Conservation (phyloP, 2,329 filamentous ascomycete species). For the Aspergillus carbonarius region DNA sequence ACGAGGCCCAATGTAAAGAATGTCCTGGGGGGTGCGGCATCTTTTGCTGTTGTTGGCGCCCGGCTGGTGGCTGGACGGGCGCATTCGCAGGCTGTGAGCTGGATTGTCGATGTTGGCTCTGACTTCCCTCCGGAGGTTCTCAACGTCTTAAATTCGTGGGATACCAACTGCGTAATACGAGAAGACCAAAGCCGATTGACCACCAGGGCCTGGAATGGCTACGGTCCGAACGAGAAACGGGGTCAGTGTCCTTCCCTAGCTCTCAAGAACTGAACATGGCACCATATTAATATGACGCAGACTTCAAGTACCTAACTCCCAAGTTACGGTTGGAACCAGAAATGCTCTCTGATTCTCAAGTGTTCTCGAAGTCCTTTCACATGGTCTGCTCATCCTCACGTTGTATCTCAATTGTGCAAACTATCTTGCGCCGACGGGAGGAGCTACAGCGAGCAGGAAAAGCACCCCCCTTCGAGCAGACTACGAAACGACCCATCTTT, state of each 20-base stretch:
- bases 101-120: constrained; percentile 85
- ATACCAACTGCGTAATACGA: constrained; percentile 70
- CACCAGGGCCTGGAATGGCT: constrained; percentile 91
- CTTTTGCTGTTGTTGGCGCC: constrained; percentile 83
- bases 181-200: constrained; percentile 68
- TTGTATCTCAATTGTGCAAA: constrained; percentile 71
- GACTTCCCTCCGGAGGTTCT: constrained; percentile 75
- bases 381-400: constrained; percentile 78
- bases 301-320: constrained; percentile 84
- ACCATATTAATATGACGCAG: constrained; percentile 40
- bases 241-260: constrained; percentile 31
- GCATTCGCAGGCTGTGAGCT: constrained; percentile 69
- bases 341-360: constrained; percentile 65
- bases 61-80: constrained; percentile 76
- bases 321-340: constrained; percentile 76
- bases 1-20: constrained; percentile 68
- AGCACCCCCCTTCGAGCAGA: constrained; percentile 27
- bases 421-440: constrained; percentile 61
- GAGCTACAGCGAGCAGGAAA: constrained; percentile 29
- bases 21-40: constrained; percentile 84
- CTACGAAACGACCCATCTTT: constrained; percentile 65
- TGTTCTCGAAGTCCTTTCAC: constrained; percentile 77
- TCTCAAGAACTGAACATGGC: background rate
- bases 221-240: constrained; percentile 67
- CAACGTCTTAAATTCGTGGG: constrained; percentile 68